Conservation (phyloP, 129 eudicot genomes). For the Lonicera japonica region DNA sequence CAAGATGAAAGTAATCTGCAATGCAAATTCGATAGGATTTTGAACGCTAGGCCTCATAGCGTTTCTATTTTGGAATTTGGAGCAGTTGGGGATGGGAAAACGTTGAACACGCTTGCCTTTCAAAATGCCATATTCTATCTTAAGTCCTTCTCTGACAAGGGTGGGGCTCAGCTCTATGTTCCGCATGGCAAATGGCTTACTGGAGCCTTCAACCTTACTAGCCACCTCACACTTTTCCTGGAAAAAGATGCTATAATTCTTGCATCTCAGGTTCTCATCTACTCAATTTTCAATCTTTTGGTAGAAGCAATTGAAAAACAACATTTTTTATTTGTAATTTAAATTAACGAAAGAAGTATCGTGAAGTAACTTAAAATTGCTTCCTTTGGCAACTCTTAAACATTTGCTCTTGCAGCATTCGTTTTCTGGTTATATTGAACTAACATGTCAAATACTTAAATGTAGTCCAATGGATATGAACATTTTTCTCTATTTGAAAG, state of each 20-base stretch:
- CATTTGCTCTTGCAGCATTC: no score
- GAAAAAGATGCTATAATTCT: slow-evolving; percentile 67
- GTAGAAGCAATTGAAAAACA: no score
- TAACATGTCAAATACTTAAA: no score
- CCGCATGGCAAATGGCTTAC: slow-evolving; percentile 75
- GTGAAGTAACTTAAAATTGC: no score
- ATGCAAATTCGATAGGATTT: slow-evolving; percentile 14
- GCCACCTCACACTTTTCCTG: slow-evolving; percentile 74
- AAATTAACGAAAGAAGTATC: neutral
- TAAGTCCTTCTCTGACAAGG: slow-evolving; percentile 69
- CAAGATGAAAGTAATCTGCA: slow-evolving; percentile 6
- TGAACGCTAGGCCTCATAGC: slow-evolving; percentile 65
- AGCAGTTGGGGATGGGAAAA: slow-evolving; percentile 77
- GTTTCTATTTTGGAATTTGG: slow-evolving; percentile 73
- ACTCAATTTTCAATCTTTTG: neutral
- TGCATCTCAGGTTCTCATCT: slow-evolving; percentile 49
- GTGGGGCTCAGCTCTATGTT: slow-evolving; percentile 77
- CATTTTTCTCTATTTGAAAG: no score
- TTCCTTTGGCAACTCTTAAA: no score
- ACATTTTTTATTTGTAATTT: no score
- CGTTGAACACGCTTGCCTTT: slow-evolving; percentile 64
- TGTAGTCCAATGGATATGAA: no score
- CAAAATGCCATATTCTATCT: slow-evolving; percentile 81
- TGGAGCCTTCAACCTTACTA: slow-evolving; percentile 63
- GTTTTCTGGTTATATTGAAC: no score